A percentile compares a stretch with the other conserved stretches of the same genome.
These are phyloP conservation scores for Sophora flavescens DNA, from an alignment of 306 rosid genomes.

Conservation along the genomic window DNA sequence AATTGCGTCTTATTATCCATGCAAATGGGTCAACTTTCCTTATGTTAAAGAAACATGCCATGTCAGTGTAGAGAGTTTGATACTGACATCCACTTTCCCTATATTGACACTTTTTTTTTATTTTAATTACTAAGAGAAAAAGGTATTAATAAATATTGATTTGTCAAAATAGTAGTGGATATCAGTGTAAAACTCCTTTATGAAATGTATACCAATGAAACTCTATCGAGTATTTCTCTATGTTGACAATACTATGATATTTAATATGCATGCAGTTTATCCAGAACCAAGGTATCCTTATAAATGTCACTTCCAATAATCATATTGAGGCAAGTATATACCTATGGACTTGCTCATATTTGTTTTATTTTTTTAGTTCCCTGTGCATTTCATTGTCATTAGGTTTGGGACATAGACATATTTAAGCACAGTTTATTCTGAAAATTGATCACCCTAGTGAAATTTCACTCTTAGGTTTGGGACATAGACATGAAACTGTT, in stretches of 20 bases:
- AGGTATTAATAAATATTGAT: too few relatives aligned
- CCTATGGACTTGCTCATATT: constrained; percentile 18
- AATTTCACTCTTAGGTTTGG: constrained; percentile 73
- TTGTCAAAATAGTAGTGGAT: too few relatives aligned
- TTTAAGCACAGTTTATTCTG: constrained; percentile 5
- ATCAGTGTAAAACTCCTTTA: too few relatives aligned
- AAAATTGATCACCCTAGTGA: constrained; percentile 31
- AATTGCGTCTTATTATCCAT: background rate
- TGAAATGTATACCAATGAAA: too few relatives aligned
- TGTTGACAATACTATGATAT: constrained; percentile 34
- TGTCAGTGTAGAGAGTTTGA: too few relatives aligned
- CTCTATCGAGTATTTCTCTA: background rate
- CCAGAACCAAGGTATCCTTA: constrained; percentile 75
- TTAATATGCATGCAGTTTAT: constrained; percentile 67
- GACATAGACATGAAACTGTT: constrained; percentile 71
- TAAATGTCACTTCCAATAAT: constrained; percentile 72
- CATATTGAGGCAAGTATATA: constrained; percentile 77
- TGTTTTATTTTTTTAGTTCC: constrained; percentile 9
- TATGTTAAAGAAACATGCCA: too few relatives aligned
- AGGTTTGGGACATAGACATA: too few relatives aligned
- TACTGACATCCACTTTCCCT: too few relatives aligned
- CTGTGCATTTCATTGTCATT: constrained; percentile 15
- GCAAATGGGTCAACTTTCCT: constrained; percentile 22
- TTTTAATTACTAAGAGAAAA: too few relatives aligned
- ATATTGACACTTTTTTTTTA: too few relatives aligned